Percentiles rank a stretch among this genome's conserved stretches.
Evolutionary conservation across 225 moss, liverwort and hornwort genomes (phyloP).

Genomic region (Ulota crispa): DNA sequence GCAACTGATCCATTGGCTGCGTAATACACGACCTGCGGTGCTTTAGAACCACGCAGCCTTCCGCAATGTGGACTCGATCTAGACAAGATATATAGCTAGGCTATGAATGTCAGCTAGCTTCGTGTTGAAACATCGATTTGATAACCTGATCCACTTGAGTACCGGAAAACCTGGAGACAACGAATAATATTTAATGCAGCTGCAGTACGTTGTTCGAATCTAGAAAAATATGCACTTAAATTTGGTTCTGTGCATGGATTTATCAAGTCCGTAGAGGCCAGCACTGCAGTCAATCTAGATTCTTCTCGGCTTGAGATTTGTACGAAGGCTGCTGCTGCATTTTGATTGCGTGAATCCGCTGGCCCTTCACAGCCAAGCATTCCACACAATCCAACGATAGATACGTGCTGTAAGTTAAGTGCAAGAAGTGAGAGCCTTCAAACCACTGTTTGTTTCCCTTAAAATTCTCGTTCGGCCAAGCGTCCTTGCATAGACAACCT

Average conservation of each 20-base stretch:
- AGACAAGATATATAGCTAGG: slow-evolving; percentile 8
- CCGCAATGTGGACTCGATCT: not conserved
- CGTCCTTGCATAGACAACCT: slow-evolving; percentile 8
- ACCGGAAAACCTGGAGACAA: slow-evolving; percentile 5
- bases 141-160: slow-evolving; percentile 7
- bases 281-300: not conserved
- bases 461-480: not conserved
- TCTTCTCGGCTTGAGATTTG: slow-evolving; percentile 9
- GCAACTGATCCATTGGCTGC: slow-evolving; percentile 17
- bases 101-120: not conserved
- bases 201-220: slow-evolving; percentile 6
- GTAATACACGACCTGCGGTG: slow-evolving; percentile 9
- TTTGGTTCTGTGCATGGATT: not conserved
- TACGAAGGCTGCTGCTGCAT: not conserved
- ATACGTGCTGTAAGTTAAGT: not conserved
- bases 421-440: not conserved
- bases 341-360: not conserved
- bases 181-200: not conserved
- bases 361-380: not conserved
- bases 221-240: not conserved
- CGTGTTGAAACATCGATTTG: slow-evolving; percentile 10
- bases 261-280: not conserved
- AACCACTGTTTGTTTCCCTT: not conserved
- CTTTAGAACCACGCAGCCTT: slow-evolving; percentile 40
- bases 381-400: not conserved